Conservation (phyloP, 73 alveolate genomes). For the Uronychia binucleata region DNA sequence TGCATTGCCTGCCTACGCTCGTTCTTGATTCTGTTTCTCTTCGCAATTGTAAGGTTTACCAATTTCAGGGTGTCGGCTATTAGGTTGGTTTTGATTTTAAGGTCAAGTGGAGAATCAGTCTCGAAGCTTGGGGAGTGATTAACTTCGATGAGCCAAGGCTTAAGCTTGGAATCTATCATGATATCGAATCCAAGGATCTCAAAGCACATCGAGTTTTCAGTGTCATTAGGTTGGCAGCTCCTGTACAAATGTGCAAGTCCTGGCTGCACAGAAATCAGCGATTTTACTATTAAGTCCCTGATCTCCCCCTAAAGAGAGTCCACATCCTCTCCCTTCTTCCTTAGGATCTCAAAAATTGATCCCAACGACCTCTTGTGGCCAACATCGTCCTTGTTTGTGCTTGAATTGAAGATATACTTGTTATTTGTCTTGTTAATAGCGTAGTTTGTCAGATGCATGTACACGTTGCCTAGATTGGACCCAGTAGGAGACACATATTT, state of each 20-base stretch:
- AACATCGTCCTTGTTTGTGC: constrained; percentile 44
- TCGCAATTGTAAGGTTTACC: constrained; percentile 3
- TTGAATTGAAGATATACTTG: constrained; percentile 21
- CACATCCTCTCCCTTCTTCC: constrained; percentile 47
- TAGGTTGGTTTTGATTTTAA: constrained; percentile 32
- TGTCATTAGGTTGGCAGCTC: constrained; percentile 49
- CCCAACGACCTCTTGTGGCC: constrained; percentile 71
- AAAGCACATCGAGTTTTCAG: constrained; percentile 61
- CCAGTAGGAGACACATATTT: constrained; percentile 78
- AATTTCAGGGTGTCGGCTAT: constrained; percentile 46
- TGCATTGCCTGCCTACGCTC: background rate
- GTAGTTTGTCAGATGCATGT: constrained; percentile 60
- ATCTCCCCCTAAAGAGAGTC: constrained; percentile 41
- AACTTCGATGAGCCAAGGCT: constrained; percentile 55
- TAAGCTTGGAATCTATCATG: constrained; percentile 33
- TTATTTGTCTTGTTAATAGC: constrained; percentile 31
- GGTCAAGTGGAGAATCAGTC: constrained; percentile 57
- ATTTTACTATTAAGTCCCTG: constrained; percentile 57
- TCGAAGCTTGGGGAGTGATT: constrained; percentile 55
- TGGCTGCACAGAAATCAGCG: constrained; percentile 51
- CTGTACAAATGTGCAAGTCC: constrained; percentile 40
- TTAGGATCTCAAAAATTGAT: constrained; percentile 26
- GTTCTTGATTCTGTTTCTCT: background rate
- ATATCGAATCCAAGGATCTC: constrained; percentile 60
- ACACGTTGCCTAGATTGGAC: constrained; percentile 61